Evolutionary conservation across 2,329 filamentous ascomycete species (phyloP).

Genomic region (Emmonsiellopsis sp.): DNA sequence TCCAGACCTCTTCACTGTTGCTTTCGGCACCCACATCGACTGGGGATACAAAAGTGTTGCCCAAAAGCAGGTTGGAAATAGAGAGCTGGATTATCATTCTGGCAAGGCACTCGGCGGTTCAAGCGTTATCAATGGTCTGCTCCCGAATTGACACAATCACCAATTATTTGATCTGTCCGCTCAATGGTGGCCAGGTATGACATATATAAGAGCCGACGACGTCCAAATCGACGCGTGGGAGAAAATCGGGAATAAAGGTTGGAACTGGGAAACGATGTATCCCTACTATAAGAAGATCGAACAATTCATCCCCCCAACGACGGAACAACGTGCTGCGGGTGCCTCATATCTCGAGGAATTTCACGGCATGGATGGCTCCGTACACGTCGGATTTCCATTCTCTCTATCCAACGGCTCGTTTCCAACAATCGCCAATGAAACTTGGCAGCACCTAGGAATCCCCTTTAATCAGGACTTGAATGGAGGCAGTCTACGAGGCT

Average conservation of each 20-base stretch:
- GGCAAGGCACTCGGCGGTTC: slow-evolving; percentile 14
- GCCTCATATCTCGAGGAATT: not conserved
- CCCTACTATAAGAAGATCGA: slow-evolving; percentile 17
- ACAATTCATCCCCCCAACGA: not conserved
- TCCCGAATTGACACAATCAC: not conserved
- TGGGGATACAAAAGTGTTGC: not conserved
- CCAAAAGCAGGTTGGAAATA: not conserved
- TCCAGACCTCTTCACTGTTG: not conserved
- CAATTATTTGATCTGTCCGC: not conserved
- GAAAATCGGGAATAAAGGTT: not conserved
- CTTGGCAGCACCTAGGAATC: not conserved
- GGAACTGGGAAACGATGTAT: not conserved
- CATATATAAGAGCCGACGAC: not conserved
- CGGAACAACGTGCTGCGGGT: not conserved
- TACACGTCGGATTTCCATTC: not conserved
- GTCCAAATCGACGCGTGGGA: slow-evolving; percentile 19
- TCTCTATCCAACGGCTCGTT: not conserved
- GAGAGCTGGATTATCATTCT: not conserved
- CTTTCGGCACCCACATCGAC: not conserved
- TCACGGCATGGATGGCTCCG: not conserved
- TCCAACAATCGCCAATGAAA: not conserved
- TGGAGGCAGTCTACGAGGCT: not conserved
- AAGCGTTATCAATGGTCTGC: slow-evolving; percentile 9
- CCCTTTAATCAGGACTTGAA: not conserved
- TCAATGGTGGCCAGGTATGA: not conserved